Conservation (phyloP, 2,329 filamentous ascomycete species). For the Tetracladium maxilliforme region DNA sequence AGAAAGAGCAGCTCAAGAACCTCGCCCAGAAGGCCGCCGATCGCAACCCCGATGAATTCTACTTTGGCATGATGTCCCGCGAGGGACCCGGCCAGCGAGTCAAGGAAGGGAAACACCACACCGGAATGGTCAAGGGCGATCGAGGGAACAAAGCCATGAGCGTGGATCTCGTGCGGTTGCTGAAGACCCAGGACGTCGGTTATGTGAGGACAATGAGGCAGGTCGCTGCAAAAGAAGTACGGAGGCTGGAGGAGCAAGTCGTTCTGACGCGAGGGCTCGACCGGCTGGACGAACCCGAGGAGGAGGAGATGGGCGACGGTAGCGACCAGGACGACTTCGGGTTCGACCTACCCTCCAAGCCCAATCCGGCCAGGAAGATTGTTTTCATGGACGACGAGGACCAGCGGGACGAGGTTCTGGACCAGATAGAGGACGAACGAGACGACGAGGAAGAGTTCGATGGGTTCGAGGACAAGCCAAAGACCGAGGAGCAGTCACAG, state of each 20-base stretch:
- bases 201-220: slow-evolving; percentile 50
- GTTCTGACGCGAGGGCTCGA: slow-evolving; percentile 19
- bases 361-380: slow-evolving; percentile 13
- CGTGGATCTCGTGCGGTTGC: slow-evolving; percentile 40
- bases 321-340: slow-evolving; percentile 4
- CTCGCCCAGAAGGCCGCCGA: slow-evolving; percentile 47
- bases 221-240: slow-evolving; percentile 41
- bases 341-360: no score
- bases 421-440: slow-evolving; percentile 1
- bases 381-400: slow-evolving; percentile 17
- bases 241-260: slow-evolving; percentile 35
- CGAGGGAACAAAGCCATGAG: slow-evolving; percentile 39
- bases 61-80: slow-evolving; percentile 54
- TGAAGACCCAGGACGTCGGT: slow-evolving; percentile 56
- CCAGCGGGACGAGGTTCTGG: slow-evolving; percentile 8
- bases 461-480: slow-evolving; percentile 1
- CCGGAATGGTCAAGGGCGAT: slow-evolving; percentile 40
- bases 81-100: slow-evolving; percentile 35
- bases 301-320: slow-evolving; percentile 7
- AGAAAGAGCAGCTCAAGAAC: slow-evolving; percentile 42
- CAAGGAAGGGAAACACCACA: slow-evolving; percentile 34
- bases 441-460: slow-evolving; percentile 1
- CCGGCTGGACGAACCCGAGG: slow-evolving; percentile 10
- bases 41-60: slow-evolving; percentile 61
- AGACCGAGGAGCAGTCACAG: background rate